Base-by-base conservation (phyloP, 2,329 filamentous ascomycete genomes). In the Hypoxylon sp. region DNA sequence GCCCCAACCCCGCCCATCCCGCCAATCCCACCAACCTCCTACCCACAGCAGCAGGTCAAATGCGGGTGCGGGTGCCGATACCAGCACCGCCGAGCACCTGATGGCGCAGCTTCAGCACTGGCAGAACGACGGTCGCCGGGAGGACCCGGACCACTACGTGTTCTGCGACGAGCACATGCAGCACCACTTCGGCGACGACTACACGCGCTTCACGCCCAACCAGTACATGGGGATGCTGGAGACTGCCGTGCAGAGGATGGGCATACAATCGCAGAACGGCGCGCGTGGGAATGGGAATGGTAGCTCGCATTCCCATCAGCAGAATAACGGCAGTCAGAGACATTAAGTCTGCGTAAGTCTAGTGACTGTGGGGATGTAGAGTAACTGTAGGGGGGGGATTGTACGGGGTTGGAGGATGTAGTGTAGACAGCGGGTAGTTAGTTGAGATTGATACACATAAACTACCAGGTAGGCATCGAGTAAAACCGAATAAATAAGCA, bases 151-250 rank as follows among this genome's bases (percentile, higher is more conserved):
- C 39, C 2, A 3, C 17, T 44, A 44, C 39, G 6, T 44, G 17
- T 44, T 44, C 39, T 44, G 39, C 39, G 39, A 44, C 5, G 39
- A 44, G 39, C 39, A 44, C 39, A 44, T 44, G 39, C 39, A 17
- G 7, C 10, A 44, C 8, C 7, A 44, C 15, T 44, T 44, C 39
- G 39, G 39, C 17, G 17, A 44, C 39, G 17, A 44, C 39, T 44
- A 44, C 17, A 10, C 2, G 39, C 39, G 17, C 8, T 21, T 44
- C 39, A 44, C 39, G 8, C 39, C 39, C 13, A 10, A 19, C 17
- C 17, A 21, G 39, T 44, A 21, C 39, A 44, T 44, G 39, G 39
- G 8, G 10, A 8, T 21, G n/a, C 39, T 44, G 11, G 17, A 17
- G 7, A n/a, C 39, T 11, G 39, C 39, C 11, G 39, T 4, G 7